These are phyloP conservation scores for Fusarium heterosporum DNA, from an alignment of 2,329 filamentous ascomycete genomes.

Conservation along the genomic window DNA sequence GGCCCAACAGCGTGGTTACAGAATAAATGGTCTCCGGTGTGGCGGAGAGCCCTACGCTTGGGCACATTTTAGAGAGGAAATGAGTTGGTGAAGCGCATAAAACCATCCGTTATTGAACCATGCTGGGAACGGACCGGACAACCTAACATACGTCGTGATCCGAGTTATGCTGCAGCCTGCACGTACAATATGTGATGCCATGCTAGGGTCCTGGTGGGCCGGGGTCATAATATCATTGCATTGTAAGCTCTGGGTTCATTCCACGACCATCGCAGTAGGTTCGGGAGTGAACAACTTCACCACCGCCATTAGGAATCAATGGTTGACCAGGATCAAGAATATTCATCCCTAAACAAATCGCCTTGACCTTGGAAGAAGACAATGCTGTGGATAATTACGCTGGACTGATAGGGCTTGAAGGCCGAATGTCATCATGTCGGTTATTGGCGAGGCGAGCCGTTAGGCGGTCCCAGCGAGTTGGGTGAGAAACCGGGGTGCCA, in stretches of 20 bases:
- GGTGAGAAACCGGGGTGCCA: conserved; percentile 35
- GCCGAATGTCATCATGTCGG: conserved; percentile 47
- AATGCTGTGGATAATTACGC: conserved; percentile 20
- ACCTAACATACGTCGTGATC: conserved; percentile 5
- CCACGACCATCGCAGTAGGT: conserved; percentile 24
- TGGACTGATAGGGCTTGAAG: conserved; percentile 35
- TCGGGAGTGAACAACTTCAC: conserved; percentile 23
- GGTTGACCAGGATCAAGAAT: conserved; percentile 23
- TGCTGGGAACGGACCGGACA: not conserved
- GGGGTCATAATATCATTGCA: conserved; percentile 22
- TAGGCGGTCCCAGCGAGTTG: conserved; percentile 45
- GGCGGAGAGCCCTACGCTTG: conserved; percentile 10
- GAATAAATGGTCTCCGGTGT: conserved; percentile 24
- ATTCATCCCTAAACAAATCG: conserved; percentile 32
- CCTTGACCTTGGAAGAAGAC: conserved; percentile 27
- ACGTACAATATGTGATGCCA: not conserved
- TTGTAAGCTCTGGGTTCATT: conserved; percentile 29
- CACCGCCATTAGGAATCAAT: conserved; percentile 35
- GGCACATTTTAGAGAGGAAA: conserved; percentile 17
- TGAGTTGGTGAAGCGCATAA: conserved; percentile 8
- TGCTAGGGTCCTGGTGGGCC: not conserved
- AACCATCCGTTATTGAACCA: not conserved
- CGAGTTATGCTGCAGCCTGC: conserved; percentile 1
- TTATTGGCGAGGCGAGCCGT: conserved; percentile 46
- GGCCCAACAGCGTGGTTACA: conserved; percentile 17